Percentiles rank a stretch among this genome's conserved stretches.
Evolutionary conservation across 495 filamentous ascomycete genomes (phyloP).

Genomic region (Lichina pygmaea): DNA sequence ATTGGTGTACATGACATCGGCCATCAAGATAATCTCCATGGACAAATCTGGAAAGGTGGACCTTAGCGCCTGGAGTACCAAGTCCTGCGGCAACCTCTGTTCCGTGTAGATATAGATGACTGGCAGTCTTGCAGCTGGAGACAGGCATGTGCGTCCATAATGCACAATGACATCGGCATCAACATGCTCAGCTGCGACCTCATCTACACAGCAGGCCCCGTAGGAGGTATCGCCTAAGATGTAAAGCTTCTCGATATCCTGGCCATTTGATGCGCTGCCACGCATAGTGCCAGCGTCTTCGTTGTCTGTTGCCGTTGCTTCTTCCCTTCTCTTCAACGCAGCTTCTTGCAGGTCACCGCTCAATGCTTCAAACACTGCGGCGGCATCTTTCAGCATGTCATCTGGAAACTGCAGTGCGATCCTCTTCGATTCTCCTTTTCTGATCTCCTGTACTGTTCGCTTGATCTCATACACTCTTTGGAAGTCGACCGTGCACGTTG

Average conservation of each 20-base stretch:
- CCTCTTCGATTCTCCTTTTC: conserved; percentile 36
- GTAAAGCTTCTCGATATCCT: conserved; percentile 28
- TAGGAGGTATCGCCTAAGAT: conserved; percentile 94
- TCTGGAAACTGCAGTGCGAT: conserved; percentile 91
- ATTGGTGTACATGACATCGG: conserved; percentile 62
- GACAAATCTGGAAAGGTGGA: conserved; percentile 32
- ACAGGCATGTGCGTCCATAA: conserved; percentile 80
- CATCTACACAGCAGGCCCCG: conserved; percentile 89
- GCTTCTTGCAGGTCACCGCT: conserved; percentile 24
- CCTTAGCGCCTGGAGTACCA: conserved; percentile 34
- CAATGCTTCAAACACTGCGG: conserved; percentile 48
- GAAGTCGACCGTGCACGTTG: conserved; percentile 42
- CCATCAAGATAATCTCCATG: conserved; percentile 53
- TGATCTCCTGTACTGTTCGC: conserved; percentile 51
- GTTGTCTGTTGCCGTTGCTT: not conserved
- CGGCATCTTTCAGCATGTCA: conserved; percentile 63
- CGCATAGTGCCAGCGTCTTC: not conserved
- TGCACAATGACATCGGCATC: conserved; percentile 81
- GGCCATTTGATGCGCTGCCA: conserved; percentile 4
- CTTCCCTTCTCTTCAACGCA: not conserved
- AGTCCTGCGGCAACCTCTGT: conserved; percentile 29
- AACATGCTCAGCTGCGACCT: conserved; percentile 86
- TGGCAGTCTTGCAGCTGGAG: conserved; percentile 65
- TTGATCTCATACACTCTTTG: conserved; percentile 62
- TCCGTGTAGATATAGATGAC: conserved; percentile 82